Evolutionary conservation across 2,329 filamentous ascomycete genomes (phyloP).

Genomic region (Xylariaceae sp.): DNA sequence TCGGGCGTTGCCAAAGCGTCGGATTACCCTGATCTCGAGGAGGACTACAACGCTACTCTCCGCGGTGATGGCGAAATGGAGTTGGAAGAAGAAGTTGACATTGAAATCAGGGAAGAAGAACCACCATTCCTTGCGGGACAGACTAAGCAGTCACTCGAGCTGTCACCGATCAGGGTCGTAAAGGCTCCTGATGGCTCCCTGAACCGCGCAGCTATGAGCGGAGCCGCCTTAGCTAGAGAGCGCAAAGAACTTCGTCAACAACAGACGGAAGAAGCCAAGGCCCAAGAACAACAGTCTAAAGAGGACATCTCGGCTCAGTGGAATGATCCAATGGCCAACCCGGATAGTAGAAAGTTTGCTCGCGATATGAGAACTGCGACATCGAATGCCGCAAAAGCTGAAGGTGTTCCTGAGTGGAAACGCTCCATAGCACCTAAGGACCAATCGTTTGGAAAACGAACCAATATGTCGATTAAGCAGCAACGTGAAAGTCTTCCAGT

Average conservation of each 20-base stretch:
- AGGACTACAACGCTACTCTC: constrained; percentile 85
- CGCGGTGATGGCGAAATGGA: constrained; percentile 84
- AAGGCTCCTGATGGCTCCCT: constrained; percentile 98
- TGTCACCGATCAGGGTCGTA: constrained; percentile 93
- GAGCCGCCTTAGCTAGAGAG: constrained; percentile 83
- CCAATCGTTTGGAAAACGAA: constrained; percentile 78
- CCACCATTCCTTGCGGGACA: constrained; percentile 94
- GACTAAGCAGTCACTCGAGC: constrained; percentile 90
- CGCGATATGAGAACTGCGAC: constrained; percentile 73
- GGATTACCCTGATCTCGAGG: constrained; percentile 91
- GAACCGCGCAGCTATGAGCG: constrained; percentile 93
- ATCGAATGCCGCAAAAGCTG: constrained; percentile 52
- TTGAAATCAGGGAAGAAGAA: constrained; percentile 93
- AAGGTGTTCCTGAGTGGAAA: constrained; percentile 89
- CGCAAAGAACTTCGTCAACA: constrained; percentile 83
- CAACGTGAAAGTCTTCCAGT: constrained; percentile 88
- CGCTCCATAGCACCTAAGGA: constrained; percentile 74
- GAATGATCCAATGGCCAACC: constrained; percentile 93
- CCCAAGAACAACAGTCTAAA: constrained; percentile 67
- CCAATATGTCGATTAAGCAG: constrained; percentile 88
- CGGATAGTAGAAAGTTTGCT: constrained; percentile 83
- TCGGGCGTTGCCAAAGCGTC: constrained; percentile 90
- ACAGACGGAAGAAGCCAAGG: constrained; percentile 72
- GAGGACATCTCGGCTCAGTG: constrained; percentile 87
- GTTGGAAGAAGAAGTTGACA: constrained; percentile 93